Evolutionary conservation across 306 rosid species (phyloP).

Genomic region (Spatholobus suberectus): DNA sequence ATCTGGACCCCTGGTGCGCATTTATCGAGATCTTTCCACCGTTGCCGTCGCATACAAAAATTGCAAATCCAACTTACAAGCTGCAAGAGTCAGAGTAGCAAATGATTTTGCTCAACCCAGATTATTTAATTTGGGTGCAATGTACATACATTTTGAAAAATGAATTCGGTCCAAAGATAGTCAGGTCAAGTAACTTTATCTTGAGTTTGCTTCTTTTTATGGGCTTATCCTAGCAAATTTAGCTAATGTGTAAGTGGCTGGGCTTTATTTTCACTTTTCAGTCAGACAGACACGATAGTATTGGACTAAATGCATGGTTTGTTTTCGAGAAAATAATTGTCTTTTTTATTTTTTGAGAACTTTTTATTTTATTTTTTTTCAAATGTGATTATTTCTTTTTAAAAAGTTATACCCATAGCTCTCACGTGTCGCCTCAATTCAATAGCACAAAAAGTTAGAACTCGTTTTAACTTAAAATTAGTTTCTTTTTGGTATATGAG

Average conservation of each 20-base stretch:
- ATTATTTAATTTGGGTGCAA: background rate
- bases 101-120: constrained; percentile 7
- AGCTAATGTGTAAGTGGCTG: background rate
- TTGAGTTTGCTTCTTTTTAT: background rate
- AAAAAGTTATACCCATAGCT: background rate
- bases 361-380: no score
- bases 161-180: constrained; percentile 11
- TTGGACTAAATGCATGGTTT: background rate
- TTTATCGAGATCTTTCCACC: constrained; percentile 20
- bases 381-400: background rate
- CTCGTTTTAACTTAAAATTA: background rate
- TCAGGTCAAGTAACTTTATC: background rate
- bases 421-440: background rate
- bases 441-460: background rate
- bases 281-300: background rate
- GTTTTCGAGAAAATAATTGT: background rate
- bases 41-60: constrained; percentile 19
- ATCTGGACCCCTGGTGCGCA: constrained; percentile 28
- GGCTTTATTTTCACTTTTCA: background rate
- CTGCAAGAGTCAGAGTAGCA: background rate
- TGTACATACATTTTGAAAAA: background rate
- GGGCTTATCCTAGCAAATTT: constrained; percentile 2
- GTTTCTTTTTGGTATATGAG: background rate
- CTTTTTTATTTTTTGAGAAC: background rate
- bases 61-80: constrained; percentile 39